These are phyloP conservation scores for Aureobasidium leucospermi DNA, from an alignment of 2,329 filamentous ascomycete species.

Conservation along the genomic window DNA sequence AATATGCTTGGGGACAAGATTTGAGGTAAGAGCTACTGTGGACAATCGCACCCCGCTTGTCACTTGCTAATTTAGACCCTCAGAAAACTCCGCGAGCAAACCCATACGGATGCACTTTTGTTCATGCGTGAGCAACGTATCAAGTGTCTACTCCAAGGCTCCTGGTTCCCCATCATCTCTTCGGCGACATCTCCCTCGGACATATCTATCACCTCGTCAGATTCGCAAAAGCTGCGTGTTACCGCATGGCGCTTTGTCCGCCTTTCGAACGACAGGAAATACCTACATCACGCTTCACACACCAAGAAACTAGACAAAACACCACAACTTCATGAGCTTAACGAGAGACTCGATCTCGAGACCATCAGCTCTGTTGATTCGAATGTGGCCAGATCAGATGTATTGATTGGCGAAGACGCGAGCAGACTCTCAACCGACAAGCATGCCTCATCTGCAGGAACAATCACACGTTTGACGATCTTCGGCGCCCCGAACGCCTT, in stretches of 20 bases:
- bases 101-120: constrained; percentile 83
- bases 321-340: constrained; percentile 65
- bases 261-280: constrained; percentile 84
- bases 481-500: not conserved
- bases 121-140: constrained; percentile 97
- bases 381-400: constrained; percentile 41
- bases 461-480: constrained; percentile 13
- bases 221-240: constrained; percentile 30
- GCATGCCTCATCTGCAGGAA: not conserved
- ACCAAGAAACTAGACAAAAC: constrained; percentile 52
- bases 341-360: constrained; percentile 77
- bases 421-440: not conserved
- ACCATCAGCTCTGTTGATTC: constrained; percentile 89
- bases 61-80: not conserved
- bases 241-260: constrained; percentile 74
- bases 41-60: not conserved
- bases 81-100: constrained; percentile 77
- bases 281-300: constrained; percentile 86
- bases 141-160: constrained; percentile 76
- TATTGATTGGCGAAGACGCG: not conserved
- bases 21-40: constrained; percentile 44
- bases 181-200: constrained; percentile 35
- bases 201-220: constrained; percentile 30
- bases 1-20: constrained; percentile 90
- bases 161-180: constrained; percentile 67